Percentiles rank a stretch among this genome's conserved stretches.
These are phyloP conservation scores for Sesbania bispinosa DNA, from an alignment of 306 rosid species.

Conservation along the genomic window DNA sequence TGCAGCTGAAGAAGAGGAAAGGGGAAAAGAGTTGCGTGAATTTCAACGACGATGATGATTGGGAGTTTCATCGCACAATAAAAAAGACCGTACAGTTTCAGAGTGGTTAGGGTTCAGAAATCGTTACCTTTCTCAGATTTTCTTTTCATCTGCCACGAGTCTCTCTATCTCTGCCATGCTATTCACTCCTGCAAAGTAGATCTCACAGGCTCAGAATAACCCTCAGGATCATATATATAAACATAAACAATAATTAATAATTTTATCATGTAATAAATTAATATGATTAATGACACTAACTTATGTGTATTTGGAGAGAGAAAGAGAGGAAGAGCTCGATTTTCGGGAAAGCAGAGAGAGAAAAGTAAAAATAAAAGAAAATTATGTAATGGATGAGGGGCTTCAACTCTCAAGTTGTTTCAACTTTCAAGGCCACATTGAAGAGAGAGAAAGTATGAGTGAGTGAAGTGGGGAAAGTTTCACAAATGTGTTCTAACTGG, in stretches of 20 bases:
- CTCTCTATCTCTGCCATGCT: too few relatives aligned
- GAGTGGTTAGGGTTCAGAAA: too few relatives aligned
- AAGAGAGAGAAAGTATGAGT: slow-evolving; percentile 48
- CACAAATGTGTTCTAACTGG: neutral
- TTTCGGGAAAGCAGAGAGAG: slow-evolving; percentile 8
- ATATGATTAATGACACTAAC: too few relatives aligned
- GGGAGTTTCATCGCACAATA: neutral
- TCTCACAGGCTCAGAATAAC: slow-evolving; percentile 27
- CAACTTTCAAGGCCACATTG: too few relatives aligned
- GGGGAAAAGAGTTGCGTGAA: neutral
- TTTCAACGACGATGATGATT: slow-evolving; percentile 30
- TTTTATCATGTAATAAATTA: neutral
- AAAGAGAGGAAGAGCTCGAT: neutral
- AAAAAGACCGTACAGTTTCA: neutral
- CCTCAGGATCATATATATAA: neutral
- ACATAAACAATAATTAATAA: neutral
- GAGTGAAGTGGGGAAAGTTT: slow-evolving; percentile 34
- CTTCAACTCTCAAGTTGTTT: slow-evolving; percentile 17
- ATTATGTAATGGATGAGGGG: slow-evolving; percentile 20
- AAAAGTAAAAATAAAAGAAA: neutral
- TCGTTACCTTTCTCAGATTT: too few relatives aligned
- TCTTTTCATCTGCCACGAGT: too few relatives aligned
- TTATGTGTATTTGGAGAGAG: neutral
- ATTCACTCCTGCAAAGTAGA: too few relatives aligned
- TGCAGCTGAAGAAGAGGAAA: neutral